Percentiles rank a stretch among this genome's conserved stretches.
Evolutionary conservation across 306 rosid genomes (phyloP).

Genomic region (Lathyrus tuberosus): DNA sequence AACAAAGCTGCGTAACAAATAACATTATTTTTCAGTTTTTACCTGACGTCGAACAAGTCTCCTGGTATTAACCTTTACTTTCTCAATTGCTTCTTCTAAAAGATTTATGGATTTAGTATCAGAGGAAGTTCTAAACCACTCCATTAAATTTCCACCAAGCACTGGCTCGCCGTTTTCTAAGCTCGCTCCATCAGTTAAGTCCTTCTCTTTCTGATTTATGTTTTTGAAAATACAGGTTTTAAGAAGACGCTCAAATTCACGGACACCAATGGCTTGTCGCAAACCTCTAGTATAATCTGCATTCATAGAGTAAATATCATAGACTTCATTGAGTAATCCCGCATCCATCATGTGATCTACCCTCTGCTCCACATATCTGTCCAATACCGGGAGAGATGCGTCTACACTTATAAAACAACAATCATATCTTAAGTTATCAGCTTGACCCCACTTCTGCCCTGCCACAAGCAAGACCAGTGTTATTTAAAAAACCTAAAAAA

Average conservation of each 20-base stretch:
- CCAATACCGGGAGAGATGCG: conserved; percentile 77
- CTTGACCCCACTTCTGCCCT: conserved; percentile 99
- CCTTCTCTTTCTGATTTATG: conserved; percentile 33
- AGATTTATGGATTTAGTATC: conserved; percentile 45
- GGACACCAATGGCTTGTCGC: conserved; percentile 86
- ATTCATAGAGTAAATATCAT: conserved; percentile 59
- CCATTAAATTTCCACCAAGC: conserved; percentile 52
- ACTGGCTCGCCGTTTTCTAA: conserved; percentile 45
- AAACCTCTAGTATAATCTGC: conserved; percentile 84
- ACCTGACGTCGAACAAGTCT: conserved; percentile 94
- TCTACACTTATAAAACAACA: conserved; percentile 81
- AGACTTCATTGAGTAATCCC: conserved; percentile 85
- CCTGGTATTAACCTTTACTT: conserved; percentile 76
- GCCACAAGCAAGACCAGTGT: conserved; percentile 58
- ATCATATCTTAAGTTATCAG: conserved; percentile 72
- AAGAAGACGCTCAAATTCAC: conserved; percentile 75
- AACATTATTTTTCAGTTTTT: conserved; percentile 41
- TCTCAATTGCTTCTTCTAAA: conserved; percentile 74
- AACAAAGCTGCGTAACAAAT: neutral
- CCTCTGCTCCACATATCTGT: conserved; percentile 79
- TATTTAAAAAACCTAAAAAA: conserved; percentile 19
- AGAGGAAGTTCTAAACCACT: conserved; percentile 45
- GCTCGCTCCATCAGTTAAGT: conserved; percentile 36
- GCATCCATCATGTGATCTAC: conserved; percentile 80
- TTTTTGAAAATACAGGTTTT: conserved; percentile 37